These are phyloP conservation scores for Pseudogymnoascus sp. DNA, from an alignment of 2,329 filamentous ascomycete species.

Conservation along the genomic window DNA sequence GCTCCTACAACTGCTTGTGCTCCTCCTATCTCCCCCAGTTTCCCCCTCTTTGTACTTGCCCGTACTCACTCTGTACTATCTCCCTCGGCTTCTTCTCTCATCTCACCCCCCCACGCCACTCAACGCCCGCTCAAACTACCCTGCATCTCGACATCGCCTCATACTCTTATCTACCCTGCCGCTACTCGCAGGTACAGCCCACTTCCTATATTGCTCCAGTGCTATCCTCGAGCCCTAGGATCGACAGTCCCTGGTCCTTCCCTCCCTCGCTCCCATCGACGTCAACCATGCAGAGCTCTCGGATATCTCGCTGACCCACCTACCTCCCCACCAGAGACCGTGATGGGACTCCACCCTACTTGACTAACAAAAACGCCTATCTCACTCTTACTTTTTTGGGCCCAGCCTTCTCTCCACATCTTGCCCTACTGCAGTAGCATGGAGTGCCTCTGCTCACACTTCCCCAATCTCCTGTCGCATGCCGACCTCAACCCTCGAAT, in stretches of 20 bases:
- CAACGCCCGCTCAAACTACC: neutral
- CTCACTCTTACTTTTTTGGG: conserved; percentile 1
- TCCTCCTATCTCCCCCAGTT: neutral
- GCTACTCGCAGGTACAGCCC: neutral
- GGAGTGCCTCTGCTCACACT: neutral
- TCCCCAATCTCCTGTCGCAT: conserved; percentile 4
- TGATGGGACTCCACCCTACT: neutral
- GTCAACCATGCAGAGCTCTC: neutral
- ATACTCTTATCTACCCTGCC: neutral
- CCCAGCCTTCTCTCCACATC: neutral
- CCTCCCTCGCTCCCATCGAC: neutral
- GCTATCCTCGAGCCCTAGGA: neutral
- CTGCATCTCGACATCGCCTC: neutral
- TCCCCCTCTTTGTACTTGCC: neutral
- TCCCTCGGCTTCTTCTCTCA: neutral
- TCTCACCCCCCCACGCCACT: neutral
- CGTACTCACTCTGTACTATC: neutral
- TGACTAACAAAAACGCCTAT: conserved; percentile 3
- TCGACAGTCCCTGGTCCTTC: neutral
- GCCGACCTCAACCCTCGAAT: conserved; percentile 1
- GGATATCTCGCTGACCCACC: conserved; percentile 3
- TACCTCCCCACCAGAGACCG: neutral
- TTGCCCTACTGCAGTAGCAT: conserved; percentile 1
- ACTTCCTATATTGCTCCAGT: neutral
- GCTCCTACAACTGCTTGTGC: neutral